Conservation (phyloP, 1,284 basidiomycete species). For the Schizopora paradoxa region DNA sequence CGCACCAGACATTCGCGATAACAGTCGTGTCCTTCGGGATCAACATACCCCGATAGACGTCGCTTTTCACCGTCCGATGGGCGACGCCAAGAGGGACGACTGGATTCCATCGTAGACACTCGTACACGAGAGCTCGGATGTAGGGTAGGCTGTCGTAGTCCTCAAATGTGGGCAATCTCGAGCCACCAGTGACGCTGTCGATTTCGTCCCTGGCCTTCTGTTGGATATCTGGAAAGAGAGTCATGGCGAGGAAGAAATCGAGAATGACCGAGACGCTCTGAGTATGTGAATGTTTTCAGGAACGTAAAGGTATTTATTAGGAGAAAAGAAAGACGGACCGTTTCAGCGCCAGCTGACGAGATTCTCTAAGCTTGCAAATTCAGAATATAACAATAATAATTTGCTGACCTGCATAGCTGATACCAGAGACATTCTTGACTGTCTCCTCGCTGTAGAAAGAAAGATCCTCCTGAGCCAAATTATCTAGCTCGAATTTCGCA, state of each 20-base stretch:
- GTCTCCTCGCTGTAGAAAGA: slow-evolving; percentile 28
- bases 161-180: slow-evolving; percentile 32
- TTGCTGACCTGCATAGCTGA: slow-evolving; percentile 36
- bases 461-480: slow-evolving; percentile 23
- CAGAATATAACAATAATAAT: not conserved
- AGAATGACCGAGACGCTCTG: slow-evolving; percentile 32
- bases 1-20: slow-evolving; percentile 15
- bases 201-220: slow-evolving; percentile 32
- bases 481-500: slow-evolving; percentile 34
- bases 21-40: slow-evolving; percentile 17
- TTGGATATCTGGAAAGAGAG: slow-evolving; percentile 34
- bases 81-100: slow-evolving; percentile 32
- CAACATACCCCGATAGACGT: slow-evolving; percentile 15
- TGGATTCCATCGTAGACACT: slow-evolving; percentile 41
- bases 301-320: not conserved
- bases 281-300: slow-evolving; percentile 24
- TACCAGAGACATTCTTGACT: slow-evolving; percentile 40
- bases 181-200: slow-evolving; percentile 27
- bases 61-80: slow-evolving; percentile 10
- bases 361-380: not conserved
- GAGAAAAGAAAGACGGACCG: not conserved
- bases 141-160: slow-evolving; percentile 34
- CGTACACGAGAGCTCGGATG: slow-evolving; percentile 24
- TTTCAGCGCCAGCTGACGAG: slow-evolving; percentile 13
- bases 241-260: slow-evolving; percentile 36